Evolutionary conservation across 495 filamentous ascomycete species (phyloP), one percentile per base, ranked within the genome.

Genomic region (Lichina pygmaea): DNA sequence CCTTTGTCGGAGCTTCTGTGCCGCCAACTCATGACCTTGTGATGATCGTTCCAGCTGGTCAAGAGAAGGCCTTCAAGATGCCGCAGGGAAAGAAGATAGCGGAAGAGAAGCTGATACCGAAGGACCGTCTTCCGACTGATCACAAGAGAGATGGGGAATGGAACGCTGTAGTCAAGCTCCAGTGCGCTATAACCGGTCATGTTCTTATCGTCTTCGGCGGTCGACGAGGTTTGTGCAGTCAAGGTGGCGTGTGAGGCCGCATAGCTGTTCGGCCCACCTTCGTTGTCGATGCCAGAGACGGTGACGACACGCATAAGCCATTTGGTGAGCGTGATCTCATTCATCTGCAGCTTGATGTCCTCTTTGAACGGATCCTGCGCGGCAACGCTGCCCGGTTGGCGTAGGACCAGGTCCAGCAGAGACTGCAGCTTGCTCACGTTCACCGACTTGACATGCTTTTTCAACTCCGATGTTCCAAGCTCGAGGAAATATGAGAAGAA

Each of bases 401-500:
- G 83, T 17, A 97, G 71, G 0, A 93, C 86, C 13, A 97, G 68
- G 58, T 97, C 89, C 6, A 97, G 73, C 7, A 97, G 67, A 4
- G 84, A 93, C 56, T 97, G 89, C 1, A 97, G 66, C 53, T 95
- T 95, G 53, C 74, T 72, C 34, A 81, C 78, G 53, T 97, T 97
- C 55, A 95, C 85, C 36, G 66, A 66, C 52, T 82, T 81, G 13
- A 79, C 81, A 0, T 79, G 78, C 55, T 94, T 94, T 52, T 77
- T 73, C 31, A 97, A 66, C 57, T 97, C 89, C 0, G 83, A 86
- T 15, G 76, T 62, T 42, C 78, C 73, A 0, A 97, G 74, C 52
- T 97, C 89, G 43, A 95, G 73, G 60, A 97, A 97, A 57, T 93
- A 91, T 10, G 83, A 78, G 61, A 97, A 97, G 59, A 93, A 97